A percentile compares a stretch with the other conserved stretches of the same genome.
Evolutionary conservation across 805 yeast genomes (phyloP).

Genomic region (Schizosaccharomyces osmophilus): DNA sequence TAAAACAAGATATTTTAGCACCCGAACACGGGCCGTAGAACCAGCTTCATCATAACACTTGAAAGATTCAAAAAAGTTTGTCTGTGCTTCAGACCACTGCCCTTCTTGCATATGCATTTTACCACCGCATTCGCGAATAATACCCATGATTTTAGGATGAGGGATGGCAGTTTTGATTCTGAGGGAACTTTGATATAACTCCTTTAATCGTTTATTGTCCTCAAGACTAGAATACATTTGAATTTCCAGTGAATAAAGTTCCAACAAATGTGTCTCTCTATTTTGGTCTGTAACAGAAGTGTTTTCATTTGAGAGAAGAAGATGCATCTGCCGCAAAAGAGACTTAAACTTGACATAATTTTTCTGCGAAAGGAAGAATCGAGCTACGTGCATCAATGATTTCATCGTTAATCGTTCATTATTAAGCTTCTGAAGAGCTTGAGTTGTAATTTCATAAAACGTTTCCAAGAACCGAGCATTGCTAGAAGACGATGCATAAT

Average conservation of each 20-base stretch:
- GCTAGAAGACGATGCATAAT: constrained; percentile 9
- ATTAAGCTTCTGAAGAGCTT: constrained; percentile 9
- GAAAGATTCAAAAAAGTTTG: constrained; percentile 30
- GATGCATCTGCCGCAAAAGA: constrained; percentile 6
- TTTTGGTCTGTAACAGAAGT: constrained; percentile 8
- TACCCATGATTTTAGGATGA: constrained; percentile 51
- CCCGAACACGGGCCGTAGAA: constrained; percentile 30
- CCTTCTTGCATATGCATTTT: constrained; percentile 33
- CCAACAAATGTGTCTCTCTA: constrained; percentile 21
- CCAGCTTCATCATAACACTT: constrained; percentile 44
- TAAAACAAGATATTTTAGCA: constrained; percentile 36
- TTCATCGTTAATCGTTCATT: constrained; percentile 14
- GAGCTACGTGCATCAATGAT: constrained; percentile 14
- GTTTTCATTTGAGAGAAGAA: constrained; percentile 9
- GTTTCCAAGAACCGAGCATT: constrained; percentile 10
- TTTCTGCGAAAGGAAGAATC: constrained; percentile 11
- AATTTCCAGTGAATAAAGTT: constrained; percentile 43
- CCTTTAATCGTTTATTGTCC: constrained; percentile 17
- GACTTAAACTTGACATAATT: constrained; percentile 7
- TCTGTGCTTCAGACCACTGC: constrained; percentile 33
- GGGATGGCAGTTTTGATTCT: constrained; percentile 37
- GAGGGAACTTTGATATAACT: constrained; percentile 26
- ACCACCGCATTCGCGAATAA: constrained; percentile 58
- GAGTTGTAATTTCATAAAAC: constrained; percentile 11
- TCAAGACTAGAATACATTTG: constrained; percentile 22